Percentiles rank a stretch among this genome's conserved stretches.
phyloP scores from a whole-genome alignment of 331 rosid species.

The Acacia pycnantha region DNA sequence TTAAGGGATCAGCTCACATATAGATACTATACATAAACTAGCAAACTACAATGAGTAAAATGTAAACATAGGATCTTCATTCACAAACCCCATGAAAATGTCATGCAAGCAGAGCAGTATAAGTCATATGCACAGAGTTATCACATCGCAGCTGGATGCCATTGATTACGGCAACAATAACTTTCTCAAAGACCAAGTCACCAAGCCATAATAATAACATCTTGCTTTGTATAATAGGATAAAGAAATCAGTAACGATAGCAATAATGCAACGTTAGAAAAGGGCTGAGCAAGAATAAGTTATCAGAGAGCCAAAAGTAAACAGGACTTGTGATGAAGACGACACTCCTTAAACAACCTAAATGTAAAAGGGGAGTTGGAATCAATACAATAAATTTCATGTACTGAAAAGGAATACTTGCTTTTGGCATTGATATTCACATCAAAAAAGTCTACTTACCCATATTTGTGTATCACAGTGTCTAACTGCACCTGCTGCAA shows the following conservation, averaged over 20 bases:
- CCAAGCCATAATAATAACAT: not conserved
- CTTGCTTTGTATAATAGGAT: not conserved
- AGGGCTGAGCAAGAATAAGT: not conserved
- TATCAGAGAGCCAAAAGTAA: not conserved
- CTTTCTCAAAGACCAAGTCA: not conserved
- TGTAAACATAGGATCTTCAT: not conserved
- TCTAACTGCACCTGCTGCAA: not conserved
- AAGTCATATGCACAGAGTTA: not conserved
- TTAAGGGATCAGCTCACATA: not conserved
- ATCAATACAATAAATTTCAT: not conserved
- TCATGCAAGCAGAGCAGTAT: not conserved
- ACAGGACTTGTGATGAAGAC: not conserved
- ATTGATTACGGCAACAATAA: not conserved
- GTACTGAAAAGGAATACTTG: not conserved
- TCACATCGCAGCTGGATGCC: not conserved
- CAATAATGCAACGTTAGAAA: not conserved
- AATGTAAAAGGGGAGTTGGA: not conserved
- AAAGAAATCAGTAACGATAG: not conserved
- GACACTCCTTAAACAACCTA: not conserved
- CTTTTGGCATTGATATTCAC: not conserved
- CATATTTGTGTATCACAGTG: not conserved
- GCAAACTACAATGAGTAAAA: not conserved
- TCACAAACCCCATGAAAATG: not conserved
- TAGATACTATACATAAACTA: not conserved
- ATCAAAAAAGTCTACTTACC: not conserved